A percentile compares a stretch with the other conserved stretches of the same genome.
Evolutionary conservation across 208 protist species (phyloP).

Genomic region (Crithidia acanthocephali): DNA sequence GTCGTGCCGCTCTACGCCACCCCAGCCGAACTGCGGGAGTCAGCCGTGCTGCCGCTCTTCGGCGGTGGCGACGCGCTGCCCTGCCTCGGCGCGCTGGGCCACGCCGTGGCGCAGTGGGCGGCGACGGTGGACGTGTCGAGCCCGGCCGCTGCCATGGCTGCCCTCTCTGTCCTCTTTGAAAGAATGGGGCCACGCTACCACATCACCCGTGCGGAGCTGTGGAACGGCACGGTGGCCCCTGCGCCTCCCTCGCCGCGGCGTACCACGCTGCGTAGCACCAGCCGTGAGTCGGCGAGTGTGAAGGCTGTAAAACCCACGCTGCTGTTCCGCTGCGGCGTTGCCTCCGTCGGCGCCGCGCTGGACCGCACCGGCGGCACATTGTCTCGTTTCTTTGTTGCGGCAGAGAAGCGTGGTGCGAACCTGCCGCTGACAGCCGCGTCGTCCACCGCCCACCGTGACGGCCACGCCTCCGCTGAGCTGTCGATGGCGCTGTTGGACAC

Average conservation of each 20-base stretch:
- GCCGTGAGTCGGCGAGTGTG: neutral
- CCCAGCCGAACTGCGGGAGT: slow-evolving; percentile 34
- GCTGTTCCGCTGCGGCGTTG: slow-evolving; percentile 31
- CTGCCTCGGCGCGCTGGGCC: slow-evolving; percentile 50
- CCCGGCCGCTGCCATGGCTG: slow-evolving; percentile 40
- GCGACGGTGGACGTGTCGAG: slow-evolving; percentile 42
- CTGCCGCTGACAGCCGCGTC: neutral
- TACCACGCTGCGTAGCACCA: neutral
- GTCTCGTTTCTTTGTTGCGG: slow-evolving; percentile 40
- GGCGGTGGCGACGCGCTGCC: slow-evolving; percentile 44
- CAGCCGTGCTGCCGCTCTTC: slow-evolving; percentile 52
- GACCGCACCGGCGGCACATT: slow-evolving; percentile 34
- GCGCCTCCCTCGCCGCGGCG: too few relatives aligned
- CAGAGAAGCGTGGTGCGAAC: slow-evolving; percentile 10
- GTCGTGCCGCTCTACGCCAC: slow-evolving; percentile 69
- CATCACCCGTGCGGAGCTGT: slow-evolving; percentile 32
- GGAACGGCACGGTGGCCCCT: slow-evolving; percentile 9
- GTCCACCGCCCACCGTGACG: neutral
- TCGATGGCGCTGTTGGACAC: slow-evolving; percentile 9
- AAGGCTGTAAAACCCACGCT: slow-evolving; percentile 4
- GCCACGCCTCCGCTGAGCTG: neutral
- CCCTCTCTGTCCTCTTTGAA: slow-evolving; percentile 62
- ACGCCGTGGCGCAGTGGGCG: slow-evolving; percentile 56
- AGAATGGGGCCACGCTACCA: slow-evolving; percentile 45
- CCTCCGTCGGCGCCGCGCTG: slow-evolving; percentile 12